Evolutionary conservation across 257 asterid genomes (phyloP), one percentile per base, ranked within the genome.

Genomic region (Anisodus tanguticus): DNA sequence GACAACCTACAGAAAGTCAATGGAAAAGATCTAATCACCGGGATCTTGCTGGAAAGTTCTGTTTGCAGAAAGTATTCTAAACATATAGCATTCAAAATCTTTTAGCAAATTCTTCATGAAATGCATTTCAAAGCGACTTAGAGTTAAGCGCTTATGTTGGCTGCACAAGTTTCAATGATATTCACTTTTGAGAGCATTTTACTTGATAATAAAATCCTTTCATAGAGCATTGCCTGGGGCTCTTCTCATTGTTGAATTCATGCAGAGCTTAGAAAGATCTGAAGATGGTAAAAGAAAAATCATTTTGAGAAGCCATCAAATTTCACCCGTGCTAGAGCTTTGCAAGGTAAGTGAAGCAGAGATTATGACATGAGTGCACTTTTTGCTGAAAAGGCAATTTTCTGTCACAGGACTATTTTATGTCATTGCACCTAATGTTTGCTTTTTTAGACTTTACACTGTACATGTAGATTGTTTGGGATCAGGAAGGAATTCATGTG

Each of bases 251-350:
- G 87, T 85, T 74, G 81, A 74, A 54, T 83, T 68, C 22, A 5
- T 87, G 92, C 98, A 96, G 99, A 91, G 84, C 81, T 87, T 96
- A 90, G 98, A 92, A 82, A 90, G 91, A 87, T 88, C 89, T 86
- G 98, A 88, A 87, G 91, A 90, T 83, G 95, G 93, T 83, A 92
- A 92, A 90, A 90, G 88, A 91, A 96, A 91, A 92, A 88, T 93
- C 85, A 68, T 82, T 78, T 83, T 96, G 86, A 93, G 90, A 90
- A 92, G 97, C 88, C 97, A 94, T 89, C 97, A 92, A 2, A 93
- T 96, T 55, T 90, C 95, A 81, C 97, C 98, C 37, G 88, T 94
- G 85, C 89, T 96, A 60, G 99, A 96, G 92, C 88, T 92, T 39
- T 96, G 98, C 89, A 92, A 93, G 96, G 99, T 96, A 85, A 92